Conservation (phyloP, 2,329 filamentous ascomycete genomes). For the Fusarium palustre region DNA sequence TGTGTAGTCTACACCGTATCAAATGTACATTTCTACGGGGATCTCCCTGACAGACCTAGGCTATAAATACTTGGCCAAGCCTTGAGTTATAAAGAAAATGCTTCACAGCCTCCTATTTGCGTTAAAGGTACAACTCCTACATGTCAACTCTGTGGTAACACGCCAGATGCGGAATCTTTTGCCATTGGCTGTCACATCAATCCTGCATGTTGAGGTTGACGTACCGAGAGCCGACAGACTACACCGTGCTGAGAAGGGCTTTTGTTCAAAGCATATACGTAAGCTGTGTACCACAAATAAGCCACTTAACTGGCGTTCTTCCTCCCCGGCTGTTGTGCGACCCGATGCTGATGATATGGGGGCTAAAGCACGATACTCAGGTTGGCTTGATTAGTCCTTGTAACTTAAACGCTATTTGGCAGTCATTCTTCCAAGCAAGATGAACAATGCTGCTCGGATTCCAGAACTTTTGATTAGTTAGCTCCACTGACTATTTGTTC, state of each 20-base stretch:
- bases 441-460: fast-evolving
- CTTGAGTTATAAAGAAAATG: background rate
- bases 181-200: background rate
- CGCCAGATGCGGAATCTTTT: background rate
- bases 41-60: background rate
- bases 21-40: background rate
- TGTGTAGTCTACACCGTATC: background rate
- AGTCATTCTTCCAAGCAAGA: background rate
- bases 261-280: too few relatives aligned
- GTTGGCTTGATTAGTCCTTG: background rate
- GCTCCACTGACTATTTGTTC: background rate
- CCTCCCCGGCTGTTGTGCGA: background rate
- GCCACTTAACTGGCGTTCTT: background rate
- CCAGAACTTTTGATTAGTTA: background rate
- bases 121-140: fast-evolving
- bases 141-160: background rate
- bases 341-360: background rate
- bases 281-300: background rate
- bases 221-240: background rate
- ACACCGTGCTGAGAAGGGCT: background rate
- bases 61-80: background rate
- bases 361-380: background rate
- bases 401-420: background rate
- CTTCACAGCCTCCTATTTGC: background rate
- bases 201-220: background rate